These are phyloP conservation scores for Gracilariopsis chorda DNA, from an alignment of 23 red algal genomes.

Conservation along the genomic window DNA sequence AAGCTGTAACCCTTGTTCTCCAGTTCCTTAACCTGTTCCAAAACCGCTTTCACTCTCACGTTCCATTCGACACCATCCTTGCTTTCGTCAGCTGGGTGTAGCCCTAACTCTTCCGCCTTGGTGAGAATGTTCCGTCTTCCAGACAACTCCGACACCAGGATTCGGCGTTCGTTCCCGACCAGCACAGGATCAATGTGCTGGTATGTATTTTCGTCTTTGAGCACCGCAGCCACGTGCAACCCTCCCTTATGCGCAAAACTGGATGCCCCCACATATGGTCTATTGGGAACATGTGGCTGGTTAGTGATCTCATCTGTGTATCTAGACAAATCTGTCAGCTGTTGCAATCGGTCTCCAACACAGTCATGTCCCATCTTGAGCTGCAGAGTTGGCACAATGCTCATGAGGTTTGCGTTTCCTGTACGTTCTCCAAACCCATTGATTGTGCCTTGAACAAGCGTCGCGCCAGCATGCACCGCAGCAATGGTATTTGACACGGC, in stretches of 20 bases:
- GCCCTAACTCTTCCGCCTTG: conserved; percentile 81
- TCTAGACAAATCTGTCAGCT: conserved; percentile 80
- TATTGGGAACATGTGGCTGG: conserved; percentile 59
- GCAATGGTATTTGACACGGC: conserved; percentile 95
- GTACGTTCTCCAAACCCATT: conserved; percentile 99
- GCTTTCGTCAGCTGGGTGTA: conserved; percentile 41
- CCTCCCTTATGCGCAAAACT: conserved; percentile 99
- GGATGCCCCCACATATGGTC: conserved; percentile 84
- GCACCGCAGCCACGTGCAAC: conserved; percentile 94
- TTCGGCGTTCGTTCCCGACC: conserved; percentile 92
- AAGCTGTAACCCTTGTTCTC: conserved; percentile 98
- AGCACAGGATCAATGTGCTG: conserved; percentile 87
- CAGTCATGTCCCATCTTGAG: conserved; percentile 80
- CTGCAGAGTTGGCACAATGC: conserved; percentile 87
- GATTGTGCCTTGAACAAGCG: conserved; percentile 85
- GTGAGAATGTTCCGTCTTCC: conserved; percentile 88
- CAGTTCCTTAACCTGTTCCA: conserved; percentile 85
- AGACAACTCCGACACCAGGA: conserved; percentile 90
- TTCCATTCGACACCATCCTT: conserved; percentile 35
- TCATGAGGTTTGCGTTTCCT: conserved; percentile 96
- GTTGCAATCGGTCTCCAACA: conserved; percentile 39
- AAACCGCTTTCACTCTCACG: conserved; percentile 22
- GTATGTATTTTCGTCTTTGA: conserved; percentile 90
- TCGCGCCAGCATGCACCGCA: conserved; percentile 84
- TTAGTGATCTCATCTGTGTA: conserved; percentile 92